phyloP scores from a whole-genome alignment of 805 yeast genomes.

The Metschnikowia orientalis region DNA sequence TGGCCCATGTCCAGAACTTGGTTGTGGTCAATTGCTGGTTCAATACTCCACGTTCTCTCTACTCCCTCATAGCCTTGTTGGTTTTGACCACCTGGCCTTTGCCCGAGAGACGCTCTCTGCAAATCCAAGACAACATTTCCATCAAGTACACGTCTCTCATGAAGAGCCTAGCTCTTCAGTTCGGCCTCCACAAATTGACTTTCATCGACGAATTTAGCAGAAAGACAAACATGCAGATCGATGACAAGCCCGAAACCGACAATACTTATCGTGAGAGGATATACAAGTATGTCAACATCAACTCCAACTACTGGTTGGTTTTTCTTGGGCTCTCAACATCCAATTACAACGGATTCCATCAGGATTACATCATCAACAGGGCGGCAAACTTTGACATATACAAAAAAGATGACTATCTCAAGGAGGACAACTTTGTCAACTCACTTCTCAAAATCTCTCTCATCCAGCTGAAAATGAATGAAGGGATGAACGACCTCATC shows the following conservation, averaged over 20 bases:
- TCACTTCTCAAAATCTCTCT: conserved; percentile 29
- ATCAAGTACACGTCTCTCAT: conserved; percentile 35
- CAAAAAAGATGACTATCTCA: conserved; percentile 11
- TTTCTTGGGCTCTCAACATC: conserved; percentile 34
- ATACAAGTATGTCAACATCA: conserved; percentile 40
- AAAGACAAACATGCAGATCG: conserved; percentile 22
- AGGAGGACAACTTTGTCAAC: conserved; percentile 21
- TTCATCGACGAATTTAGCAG: conserved; percentile 41
- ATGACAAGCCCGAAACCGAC: conserved; percentile 28
- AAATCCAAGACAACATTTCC: conserved; percentile 29
- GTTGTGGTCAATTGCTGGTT: conserved; percentile 42
- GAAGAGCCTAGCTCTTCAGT: conserved; percentile 38
- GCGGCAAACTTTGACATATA: conserved; percentile 26
- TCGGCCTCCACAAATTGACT: conserved; percentile 40
- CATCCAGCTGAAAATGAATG: conserved; percentile 38
- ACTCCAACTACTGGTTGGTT: conserved; percentile 41
- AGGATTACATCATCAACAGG: conserved; percentile 37
- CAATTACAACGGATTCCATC: conserved; percentile 22
- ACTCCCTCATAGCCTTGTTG: conserved; percentile 34
- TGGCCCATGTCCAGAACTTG: conserved; percentile 32
- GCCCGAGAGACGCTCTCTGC: conserved; percentile 24
- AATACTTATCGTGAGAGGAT: conserved; percentile 37
- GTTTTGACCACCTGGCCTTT: conserved; percentile 45
- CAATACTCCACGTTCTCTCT: conserved; percentile 42
- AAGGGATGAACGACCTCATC: conserved; percentile 31